Evolutionary conservation across 306 rosid genomes (phyloP).

Genomic region (Fragaria vesca): DNA sequence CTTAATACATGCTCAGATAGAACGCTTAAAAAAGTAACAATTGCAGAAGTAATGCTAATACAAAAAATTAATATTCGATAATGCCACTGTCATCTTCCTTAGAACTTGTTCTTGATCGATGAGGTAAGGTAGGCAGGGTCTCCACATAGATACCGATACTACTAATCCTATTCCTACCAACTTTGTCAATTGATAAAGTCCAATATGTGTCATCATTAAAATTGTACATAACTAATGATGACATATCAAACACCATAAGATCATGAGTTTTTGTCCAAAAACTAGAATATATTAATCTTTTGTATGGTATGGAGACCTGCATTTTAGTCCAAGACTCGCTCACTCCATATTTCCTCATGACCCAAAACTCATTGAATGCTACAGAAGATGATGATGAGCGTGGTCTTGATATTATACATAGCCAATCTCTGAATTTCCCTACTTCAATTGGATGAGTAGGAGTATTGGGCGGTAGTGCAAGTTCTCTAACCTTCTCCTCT

Average conservation of each 20-base stretch:
- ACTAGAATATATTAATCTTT: background rate
- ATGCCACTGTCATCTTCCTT: too few species aligned
- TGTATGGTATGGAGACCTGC: background rate
- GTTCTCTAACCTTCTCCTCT: background rate
- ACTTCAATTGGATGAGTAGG: background rate
- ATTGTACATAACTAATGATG: background rate
- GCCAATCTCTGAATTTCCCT: background rate
- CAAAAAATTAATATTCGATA: too few species aligned
- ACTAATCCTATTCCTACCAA: background rate
- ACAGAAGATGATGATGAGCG: too few species aligned
- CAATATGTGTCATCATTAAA: background rate
- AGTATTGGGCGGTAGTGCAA: background rate
- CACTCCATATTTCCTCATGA: background rate
- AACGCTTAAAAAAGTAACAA: too few species aligned
- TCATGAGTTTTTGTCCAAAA: background rate
- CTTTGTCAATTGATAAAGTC: background rate
- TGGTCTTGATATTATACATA: background rate
- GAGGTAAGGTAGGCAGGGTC: background rate
- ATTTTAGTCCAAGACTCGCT: conserved; percentile 4
- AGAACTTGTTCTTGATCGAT: background rate
- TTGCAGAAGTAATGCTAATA: too few species aligned
- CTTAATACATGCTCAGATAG: too few species aligned
- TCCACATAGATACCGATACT: background rate
- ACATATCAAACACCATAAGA: background rate
- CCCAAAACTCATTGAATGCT: background rate